These are phyloP conservation scores for Macadamia integrifolia DNA, from an alignment of 164 flowering plant genomes.

Conservation along the genomic window DNA sequence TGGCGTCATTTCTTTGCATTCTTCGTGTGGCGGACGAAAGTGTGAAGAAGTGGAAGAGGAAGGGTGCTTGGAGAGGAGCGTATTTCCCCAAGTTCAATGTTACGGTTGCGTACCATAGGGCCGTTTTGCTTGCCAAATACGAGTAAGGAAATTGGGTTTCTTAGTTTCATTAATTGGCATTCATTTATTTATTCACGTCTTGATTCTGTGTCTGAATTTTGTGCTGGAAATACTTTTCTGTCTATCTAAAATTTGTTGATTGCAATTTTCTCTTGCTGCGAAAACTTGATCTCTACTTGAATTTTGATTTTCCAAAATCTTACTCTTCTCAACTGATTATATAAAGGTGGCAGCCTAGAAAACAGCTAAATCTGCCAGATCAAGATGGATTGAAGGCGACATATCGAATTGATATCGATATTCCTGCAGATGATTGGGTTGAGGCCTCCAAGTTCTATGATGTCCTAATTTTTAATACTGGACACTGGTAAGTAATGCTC, in stretches of 20 bases:
- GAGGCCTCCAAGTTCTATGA: conserved; percentile 67
- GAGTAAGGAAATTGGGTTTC: conserved; percentile 42
- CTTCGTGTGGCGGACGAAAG: conserved; percentile 38
- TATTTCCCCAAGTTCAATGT: conserved; percentile 85
- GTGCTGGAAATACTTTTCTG: neutral
- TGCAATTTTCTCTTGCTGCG: no score
- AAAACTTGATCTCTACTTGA: no score
- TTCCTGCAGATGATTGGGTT: conserved; percentile 90
- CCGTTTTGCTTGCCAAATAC: conserved; percentile 82
- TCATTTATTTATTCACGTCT: conserved; percentile 2
- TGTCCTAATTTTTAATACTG: conserved; percentile 87
- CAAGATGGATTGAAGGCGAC: conserved; percentile 54
- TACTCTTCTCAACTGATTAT: conserved; percentile 46
- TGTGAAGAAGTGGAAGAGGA: no score
- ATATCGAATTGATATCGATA: conserved; percentile 82
- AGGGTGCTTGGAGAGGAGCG: no score
- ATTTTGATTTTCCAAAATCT: conserved; percentile 14
- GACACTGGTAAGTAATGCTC: conserved; percentile 68
- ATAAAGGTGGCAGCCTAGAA: conserved; percentile 80
- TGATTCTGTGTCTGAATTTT: neutral
- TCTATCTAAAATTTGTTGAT: no score
- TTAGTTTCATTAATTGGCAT: no score
- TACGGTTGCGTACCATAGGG: conserved; percentile 90
- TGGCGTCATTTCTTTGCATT: conserved; percentile 65
- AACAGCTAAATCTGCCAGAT: conserved; percentile 21